phyloP scores from a whole-genome alignment of 1,284 basidiomycete genomes.

The Rhodofomes roseus region DNA sequence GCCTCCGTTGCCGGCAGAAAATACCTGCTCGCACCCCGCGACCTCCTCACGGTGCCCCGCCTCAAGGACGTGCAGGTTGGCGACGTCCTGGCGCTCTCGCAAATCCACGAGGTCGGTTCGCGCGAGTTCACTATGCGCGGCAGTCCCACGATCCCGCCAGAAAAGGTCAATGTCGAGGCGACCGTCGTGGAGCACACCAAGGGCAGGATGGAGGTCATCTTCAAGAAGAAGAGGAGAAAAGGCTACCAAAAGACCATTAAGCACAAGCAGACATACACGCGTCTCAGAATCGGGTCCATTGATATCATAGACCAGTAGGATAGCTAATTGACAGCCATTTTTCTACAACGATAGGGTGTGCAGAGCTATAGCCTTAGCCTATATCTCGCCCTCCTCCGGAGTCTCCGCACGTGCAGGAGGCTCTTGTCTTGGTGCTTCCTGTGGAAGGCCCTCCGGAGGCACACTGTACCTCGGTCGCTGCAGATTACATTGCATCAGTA shows the following conservation, averaged over 20 bases:
- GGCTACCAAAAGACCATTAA: slow-evolving; percentile 83
- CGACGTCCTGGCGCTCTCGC: slow-evolving; percentile 78
- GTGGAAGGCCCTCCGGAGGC: slow-evolving; percentile 25
- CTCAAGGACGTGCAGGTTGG: slow-evolving; percentile 82
- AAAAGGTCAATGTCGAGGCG: slow-evolving; percentile 71
- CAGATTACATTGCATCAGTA: neutral
- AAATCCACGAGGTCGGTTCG: slow-evolving; percentile 92
- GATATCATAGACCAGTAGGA: slow-evolving; percentile 30
- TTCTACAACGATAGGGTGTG: neutral
- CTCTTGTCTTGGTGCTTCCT: slow-evolving; percentile 31
- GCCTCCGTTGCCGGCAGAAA: slow-evolving; percentile 86
- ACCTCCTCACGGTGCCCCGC: slow-evolving; percentile 89
- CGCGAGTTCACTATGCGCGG: slow-evolving; percentile 91
- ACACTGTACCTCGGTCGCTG: slow-evolving; percentile 56
- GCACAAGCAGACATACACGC: slow-evolving; percentile 93
- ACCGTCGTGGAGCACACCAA: slow-evolving; percentile 97
- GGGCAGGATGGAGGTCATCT: slow-evolving; percentile 83
- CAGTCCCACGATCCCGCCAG: slow-evolving; percentile 55
- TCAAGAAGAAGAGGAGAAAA: slow-evolving; percentile 98
- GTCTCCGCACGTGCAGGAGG: slow-evolving; percentile 49
- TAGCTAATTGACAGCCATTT: slow-evolving; percentile 18
- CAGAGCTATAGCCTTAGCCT: neutral
- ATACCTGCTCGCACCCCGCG: slow-evolving; percentile 86
- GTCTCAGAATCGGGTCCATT: slow-evolving; percentile 80
- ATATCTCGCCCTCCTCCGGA: slow-evolving; percentile 83